A percentile compares a stretch with the other conserved stretches of the same genome.
Conservation (phyloP, 78 protist species). For the Chrysochromulina parva region DNA sequence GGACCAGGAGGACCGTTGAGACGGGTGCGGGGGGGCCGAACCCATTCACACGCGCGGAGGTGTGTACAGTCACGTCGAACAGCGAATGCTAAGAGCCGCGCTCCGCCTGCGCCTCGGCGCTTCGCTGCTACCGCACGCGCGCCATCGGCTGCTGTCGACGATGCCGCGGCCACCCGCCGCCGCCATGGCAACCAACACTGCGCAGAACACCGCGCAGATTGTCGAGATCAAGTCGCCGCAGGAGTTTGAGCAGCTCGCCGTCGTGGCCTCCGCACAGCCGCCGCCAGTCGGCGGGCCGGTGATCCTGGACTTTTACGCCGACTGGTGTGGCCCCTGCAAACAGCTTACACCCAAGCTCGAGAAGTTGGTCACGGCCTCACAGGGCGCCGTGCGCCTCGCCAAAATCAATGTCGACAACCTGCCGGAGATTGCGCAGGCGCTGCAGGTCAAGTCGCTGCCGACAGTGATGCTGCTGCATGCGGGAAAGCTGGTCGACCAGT, state of each 20-base stretch:
- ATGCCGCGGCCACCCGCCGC: no score
- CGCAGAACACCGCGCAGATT: not conserved
- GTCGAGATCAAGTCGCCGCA: not conserved
- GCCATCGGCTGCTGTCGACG: no score
- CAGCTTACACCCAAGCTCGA: slow-evolving; percentile 20
- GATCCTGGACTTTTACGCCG: not conserved
- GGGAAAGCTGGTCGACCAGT: slow-evolving; percentile 15
- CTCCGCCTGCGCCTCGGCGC: no score
- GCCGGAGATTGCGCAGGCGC: not conserved
- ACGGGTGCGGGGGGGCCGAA: no score
- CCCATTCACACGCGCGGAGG: no score
- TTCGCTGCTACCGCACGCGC: no score
- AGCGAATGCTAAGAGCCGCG: no score
- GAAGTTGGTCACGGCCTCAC: not conserved
- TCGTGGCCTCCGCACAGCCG: not conserved
- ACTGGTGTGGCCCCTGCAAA: slow-evolving; percentile 26
- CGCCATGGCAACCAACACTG: no score
- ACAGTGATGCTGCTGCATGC: slow-evolving; percentile 1
- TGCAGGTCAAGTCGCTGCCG: not conserved
- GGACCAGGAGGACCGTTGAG: no score
- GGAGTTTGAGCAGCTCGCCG: not conserved
- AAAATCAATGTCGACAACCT: not conserved
- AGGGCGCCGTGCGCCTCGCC: slow-evolving; percentile 13
- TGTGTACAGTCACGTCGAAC: no score
- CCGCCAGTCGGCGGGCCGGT: slow-evolving; percentile 30